These are phyloP conservation scores for Aspergillus sojae DNA, from an alignment of 2,329 filamentous ascomycete species.

Conservation along the genomic window DNA sequence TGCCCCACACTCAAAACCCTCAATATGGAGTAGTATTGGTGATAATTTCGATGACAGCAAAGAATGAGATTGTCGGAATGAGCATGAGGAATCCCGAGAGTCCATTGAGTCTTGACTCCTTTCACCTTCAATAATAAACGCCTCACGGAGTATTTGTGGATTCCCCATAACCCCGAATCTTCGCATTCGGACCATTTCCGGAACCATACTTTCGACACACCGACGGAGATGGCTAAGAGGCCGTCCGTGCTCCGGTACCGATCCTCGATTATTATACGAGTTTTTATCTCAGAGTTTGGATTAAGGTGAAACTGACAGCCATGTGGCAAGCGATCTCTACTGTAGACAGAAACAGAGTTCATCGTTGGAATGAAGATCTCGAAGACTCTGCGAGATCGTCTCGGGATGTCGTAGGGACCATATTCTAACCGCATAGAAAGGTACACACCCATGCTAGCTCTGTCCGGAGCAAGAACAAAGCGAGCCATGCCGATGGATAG, in stretches of 20 bases:
- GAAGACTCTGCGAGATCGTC: neutral
- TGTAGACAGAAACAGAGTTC: neutral
- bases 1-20: neutral
- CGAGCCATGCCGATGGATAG: neutral
- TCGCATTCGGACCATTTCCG: constrained; percentile 7
- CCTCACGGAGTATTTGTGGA: neutral
- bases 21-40: neutral
- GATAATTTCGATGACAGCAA: neutral
- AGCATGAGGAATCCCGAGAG: neutral
- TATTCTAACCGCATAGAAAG: neutral
- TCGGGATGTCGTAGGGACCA: neutral
- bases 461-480: neutral
- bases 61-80: neutral
- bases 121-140: neutral
- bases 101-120: too few relatives aligned
- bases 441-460: neutral
- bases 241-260: neutral
- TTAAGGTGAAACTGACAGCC: constrained; percentile 5
- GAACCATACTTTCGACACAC: neutral
- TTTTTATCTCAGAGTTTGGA: neutral
- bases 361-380: neutral
- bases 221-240: neutral
- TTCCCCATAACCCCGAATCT: constrained; percentile 5
- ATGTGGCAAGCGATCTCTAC: constrained; percentile 6
- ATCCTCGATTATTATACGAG: neutral